Evolutionary conservation across 1,284 basidiomycete species (phyloP), one percentile per base, ranked within the genome.

Genomic region (Bjerkandera adusta): DNA sequence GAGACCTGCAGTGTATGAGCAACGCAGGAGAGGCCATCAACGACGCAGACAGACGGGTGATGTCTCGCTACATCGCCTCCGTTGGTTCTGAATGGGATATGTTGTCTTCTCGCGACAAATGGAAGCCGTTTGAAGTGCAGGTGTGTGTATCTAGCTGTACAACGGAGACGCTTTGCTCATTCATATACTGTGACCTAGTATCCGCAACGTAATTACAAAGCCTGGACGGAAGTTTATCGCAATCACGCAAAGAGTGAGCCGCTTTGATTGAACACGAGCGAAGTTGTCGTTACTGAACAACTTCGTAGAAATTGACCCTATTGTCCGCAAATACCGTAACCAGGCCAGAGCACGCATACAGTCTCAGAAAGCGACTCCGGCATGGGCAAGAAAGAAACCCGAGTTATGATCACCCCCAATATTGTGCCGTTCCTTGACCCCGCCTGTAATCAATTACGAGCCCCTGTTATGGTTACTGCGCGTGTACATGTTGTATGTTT

Each of bases 211-310:
- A 70, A 76, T 21, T 58, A 62, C 4, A 80, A 76, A 54, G 70
- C 81, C 4, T 86, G 83, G 80, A 68, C 63, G 13, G 79, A 83
- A 57, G 77, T 73, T 52, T 83, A 79, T 56, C 71, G 79, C 25
- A 66, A 65, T 45, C 68, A 76, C 52, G 71, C 77, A 57, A 50
- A 62, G 52, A 65, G 61, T 39, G 35, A 8, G 22, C n/a, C 64
- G 49, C 32, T 24, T 48, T 30, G 32, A 15, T 15, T 15, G 15
- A 20, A 13, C 12, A n/a, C n/a, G n/a, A n/a, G n/a, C n/a, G n/a
- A n/a, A n/a, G n/a, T n/a, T 45, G n/a, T 49, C 20, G 25, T 3
- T 20, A 34, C 24, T 29, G 24, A 33, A 45, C 24, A 45, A 20
- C 3, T 8, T 6, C 25, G 13, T 40, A 60, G 73, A 60, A 32